Evolutionary conservation across 2,329 filamentous ascomycete genomes (phyloP), one percentile per base, ranked within the genome.

Genomic region (Penicillium polonicum): DNA sequence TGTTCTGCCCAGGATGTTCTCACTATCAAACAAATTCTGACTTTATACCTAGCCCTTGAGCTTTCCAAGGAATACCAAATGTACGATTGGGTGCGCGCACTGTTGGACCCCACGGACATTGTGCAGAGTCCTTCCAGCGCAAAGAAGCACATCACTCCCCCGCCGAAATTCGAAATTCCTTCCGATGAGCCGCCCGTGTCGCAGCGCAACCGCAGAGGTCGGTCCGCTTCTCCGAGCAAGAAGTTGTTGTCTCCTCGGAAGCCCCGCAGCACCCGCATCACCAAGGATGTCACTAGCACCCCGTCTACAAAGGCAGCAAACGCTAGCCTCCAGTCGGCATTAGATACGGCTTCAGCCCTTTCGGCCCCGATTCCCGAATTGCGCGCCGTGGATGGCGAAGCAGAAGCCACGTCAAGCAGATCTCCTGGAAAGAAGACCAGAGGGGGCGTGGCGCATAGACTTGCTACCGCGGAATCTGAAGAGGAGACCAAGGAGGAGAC

Each of bases 11-110:
- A 65, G 75, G 21, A 31, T 38, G 5, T 43, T 46, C 48, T 17
- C 25, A 41, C 31, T 17, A 8, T 21, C 54, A 48, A 46, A 35
- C 9, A 19, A 31, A n/a, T 39, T 25, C 35, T 41, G 10, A 29
- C 42, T 65, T 66, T 45, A 68, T 57, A 9, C n/a, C 78, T 85
- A 85, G 94, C 94, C 36, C 83, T 99, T 44, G 79, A 84, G 57
- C 83, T 99, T 13, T 90, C 93, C 51, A 86, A 90, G 45, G 92
- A 97, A 75, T 99, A 97, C 74, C 83, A 85, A 56, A 92, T 97
- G 74, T 77, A 83, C 48, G 82, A 88, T 44, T 99, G 94, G 94
- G 91, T 99, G 65, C 86, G 86, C 56, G 94, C 94, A n/a, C 83
- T 99, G 19, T 83, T 99, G 49, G 93, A 97, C 72, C 87, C 91